Evolutionary conservation across 164 flowering plant genomes (phyloP).

Genomic region (Echeveria elegans): DNA sequence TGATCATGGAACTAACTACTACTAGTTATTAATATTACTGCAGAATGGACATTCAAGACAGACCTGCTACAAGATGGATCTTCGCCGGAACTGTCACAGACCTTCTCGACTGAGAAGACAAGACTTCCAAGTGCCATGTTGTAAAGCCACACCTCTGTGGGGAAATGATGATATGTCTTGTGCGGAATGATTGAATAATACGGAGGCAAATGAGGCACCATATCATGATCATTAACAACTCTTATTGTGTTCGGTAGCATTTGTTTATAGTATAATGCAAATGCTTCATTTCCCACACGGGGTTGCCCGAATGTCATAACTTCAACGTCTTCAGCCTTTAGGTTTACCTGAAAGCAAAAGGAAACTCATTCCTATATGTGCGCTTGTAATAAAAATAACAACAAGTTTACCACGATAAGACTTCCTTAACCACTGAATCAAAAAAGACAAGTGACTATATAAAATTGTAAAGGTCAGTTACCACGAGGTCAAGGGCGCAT

Average conservation of each 20-base stretch:
- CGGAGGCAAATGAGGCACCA: slow-evolving; percentile 97
- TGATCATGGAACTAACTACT: not conserved
- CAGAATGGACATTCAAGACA: not conserved
- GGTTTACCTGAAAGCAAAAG: slow-evolving; percentile 48
- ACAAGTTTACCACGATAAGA: not conserved
- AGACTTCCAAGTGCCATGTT: slow-evolving; percentile 55
- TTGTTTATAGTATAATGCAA: slow-evolving; percentile 66
- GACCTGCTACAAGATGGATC: slow-evolving; percentile 94
- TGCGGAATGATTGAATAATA: slow-evolving; percentile 61
- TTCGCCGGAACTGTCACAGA: slow-evolving; percentile 93
- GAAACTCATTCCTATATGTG: not conserved
- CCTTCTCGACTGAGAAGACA: slow-evolving; percentile 54
- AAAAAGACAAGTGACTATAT: not conserved
- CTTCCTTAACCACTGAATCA: not conserved
- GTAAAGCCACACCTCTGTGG: slow-evolving; percentile 96
- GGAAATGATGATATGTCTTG: slow-evolving; percentile 93
- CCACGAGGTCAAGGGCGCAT: slow-evolving; percentile 82
- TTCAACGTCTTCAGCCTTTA: slow-evolving; percentile 40
- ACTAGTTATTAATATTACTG: not conserved
- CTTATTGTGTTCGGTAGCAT: slow-evolving; percentile 69
- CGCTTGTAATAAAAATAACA: not conserved
- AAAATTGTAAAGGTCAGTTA: slow-evolving; percentile 16
- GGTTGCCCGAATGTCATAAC: slow-evolving; percentile 98
- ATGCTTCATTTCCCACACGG: slow-evolving; percentile 87
- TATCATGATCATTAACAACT: slow-evolving; percentile 72